phyloP scores from a whole-genome alignment of 2,329 filamentous ascomycete species.

The Zopfia rhizophila region DNA sequence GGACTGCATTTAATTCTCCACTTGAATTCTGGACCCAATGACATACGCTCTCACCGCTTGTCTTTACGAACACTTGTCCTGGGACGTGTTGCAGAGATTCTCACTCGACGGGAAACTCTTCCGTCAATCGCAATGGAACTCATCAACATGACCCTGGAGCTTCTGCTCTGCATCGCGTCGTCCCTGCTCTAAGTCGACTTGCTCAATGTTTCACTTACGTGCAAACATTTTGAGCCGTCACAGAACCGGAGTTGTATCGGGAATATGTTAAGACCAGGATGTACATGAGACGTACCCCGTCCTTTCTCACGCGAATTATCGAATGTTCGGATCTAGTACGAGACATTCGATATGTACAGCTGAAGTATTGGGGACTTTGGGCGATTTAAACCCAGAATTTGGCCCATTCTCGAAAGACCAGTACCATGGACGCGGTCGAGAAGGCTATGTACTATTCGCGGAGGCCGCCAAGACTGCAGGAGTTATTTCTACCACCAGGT shows the following conservation, averaged over 20 bases:
- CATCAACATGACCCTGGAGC: slow-evolving; percentile 20
- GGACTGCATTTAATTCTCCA: too few species aligned
- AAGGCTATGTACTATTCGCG: slow-evolving; percentile 9
- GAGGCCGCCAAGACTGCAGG: slow-evolving; percentile 18
- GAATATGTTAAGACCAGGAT: slow-evolving; percentile 17
- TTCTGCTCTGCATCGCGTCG: slow-evolving; percentile 22
- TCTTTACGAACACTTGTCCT: too few species aligned
- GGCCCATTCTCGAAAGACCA: too few species aligned
- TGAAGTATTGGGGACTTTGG: slow-evolving; percentile 10
- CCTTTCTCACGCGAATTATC: slow-evolving; percentile 13
- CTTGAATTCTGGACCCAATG: too few species aligned
- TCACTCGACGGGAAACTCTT: too few species aligned
- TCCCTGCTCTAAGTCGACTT: slow-evolving; percentile 23
- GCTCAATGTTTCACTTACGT: slow-evolving; percentile 23
- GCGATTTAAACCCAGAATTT: too few species aligned
- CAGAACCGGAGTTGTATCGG: slow-evolving; percentile 25
- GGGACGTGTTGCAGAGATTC: too few species aligned
- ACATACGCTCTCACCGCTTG: too few species aligned
- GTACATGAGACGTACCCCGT: background rate
- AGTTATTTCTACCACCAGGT: slow-evolving; percentile 13
- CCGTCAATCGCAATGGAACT: too few species aligned
- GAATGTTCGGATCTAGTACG: slow-evolving; percentile 13
- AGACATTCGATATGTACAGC: slow-evolving; percentile 11
- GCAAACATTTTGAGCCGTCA: slow-evolving; percentile 17
- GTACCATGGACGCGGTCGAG: too few species aligned